Base-by-base conservation (phyloP, 2,329 filamentous ascomycete species). In the Fusarium newnesense region DNA sequence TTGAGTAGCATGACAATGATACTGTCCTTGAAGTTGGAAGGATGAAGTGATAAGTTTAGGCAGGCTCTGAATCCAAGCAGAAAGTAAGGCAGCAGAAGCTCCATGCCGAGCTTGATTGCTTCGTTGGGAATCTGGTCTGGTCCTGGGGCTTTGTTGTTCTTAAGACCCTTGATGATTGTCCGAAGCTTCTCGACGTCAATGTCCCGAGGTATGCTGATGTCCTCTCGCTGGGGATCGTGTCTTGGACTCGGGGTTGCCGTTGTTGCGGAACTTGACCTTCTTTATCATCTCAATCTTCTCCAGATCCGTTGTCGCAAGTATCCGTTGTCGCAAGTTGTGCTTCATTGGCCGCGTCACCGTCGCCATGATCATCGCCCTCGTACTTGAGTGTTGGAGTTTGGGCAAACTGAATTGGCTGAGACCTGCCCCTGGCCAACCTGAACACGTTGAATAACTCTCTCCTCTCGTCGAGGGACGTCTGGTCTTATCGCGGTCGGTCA, bases 1-100 rank as follows among this genome's bases (percentile, higher is more conserved):
- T 71, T 69, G 5, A 40, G 52, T 7, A 44, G 9, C 66, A 69
- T 50, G 43, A 66, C 32, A 18, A 68, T 50, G n/a, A 37, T 64
- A 7, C 54, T 43, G 9, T 64, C 34, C 19, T 60, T 71, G 44
- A 71, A 71, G 15, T 19, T n/a, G 8, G 28, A 9, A 9, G 60
- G 65, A 30, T 69, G 65, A 21, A 62, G 21, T 19, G n/a, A 26
- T 12, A 49, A 26, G 9, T 18, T 28, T 43, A 71, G 52, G 42
- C 60, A 69, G 19, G 42, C 60, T 10, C 26, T 39, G 40, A 71
- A 71, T 19, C 32, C 5, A 12, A 30, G 44, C 32, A 61, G 42
- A 24, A 69, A 24, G 26, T 59, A 40, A 11, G 34, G 53, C 15
- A n/a, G 42, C 6, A 71, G 18, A 16, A 32, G 21, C 4, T 39